A percentile compares a stretch with the other conserved stretches of the same genome.
Evolutionary conservation across 2,329 filamentous ascomycete genomes (phyloP).

Genomic region (Apiospora marii): DNA sequence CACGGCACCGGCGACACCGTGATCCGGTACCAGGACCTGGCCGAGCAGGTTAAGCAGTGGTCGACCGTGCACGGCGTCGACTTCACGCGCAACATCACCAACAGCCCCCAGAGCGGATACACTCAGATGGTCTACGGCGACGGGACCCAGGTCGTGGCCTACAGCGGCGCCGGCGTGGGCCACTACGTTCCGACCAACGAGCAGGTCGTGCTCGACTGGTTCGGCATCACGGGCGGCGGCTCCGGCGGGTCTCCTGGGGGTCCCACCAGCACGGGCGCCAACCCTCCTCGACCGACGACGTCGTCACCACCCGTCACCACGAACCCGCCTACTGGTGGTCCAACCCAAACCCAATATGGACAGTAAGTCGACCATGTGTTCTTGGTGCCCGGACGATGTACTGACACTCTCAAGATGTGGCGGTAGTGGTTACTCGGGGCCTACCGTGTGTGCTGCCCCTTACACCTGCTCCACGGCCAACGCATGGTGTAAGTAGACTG

Average conservation of each 20-base stretch:
- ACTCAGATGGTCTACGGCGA: constrained; percentile 35
- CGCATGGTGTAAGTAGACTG: not conserved
- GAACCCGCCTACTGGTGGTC: not conserved
- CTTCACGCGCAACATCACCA: constrained; percentile 28
- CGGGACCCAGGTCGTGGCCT: constrained; percentile 34
- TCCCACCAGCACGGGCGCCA: not conserved
- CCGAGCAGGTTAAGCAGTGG: constrained; percentile 46
- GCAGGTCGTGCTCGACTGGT: constrained; percentile 35
- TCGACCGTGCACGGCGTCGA: constrained; percentile 45
- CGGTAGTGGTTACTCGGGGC: not conserved
- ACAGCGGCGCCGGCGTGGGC: constrained; percentile 32
- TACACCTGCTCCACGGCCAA: constrained; percentile 4
- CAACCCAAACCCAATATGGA: not conserved
- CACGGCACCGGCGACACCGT: constrained; percentile 44
- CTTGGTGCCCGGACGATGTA: not conserved
- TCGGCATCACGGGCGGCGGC: constrained; percentile 30
- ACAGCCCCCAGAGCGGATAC: constrained; percentile 31
- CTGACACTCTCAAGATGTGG: not conserved
- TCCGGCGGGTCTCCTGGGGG: not conserved
- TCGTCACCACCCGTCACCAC: not conserved
- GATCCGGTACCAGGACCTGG: constrained; percentile 39
- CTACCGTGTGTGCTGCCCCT: not conserved
- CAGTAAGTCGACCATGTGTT: not conserved
- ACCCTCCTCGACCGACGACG: not conserved
- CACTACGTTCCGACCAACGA: constrained; percentile 34